Base-by-base conservation (phyloP, 2,329 filamentous ascomycete species). In the Sodiomyces alkalinus region DNA sequence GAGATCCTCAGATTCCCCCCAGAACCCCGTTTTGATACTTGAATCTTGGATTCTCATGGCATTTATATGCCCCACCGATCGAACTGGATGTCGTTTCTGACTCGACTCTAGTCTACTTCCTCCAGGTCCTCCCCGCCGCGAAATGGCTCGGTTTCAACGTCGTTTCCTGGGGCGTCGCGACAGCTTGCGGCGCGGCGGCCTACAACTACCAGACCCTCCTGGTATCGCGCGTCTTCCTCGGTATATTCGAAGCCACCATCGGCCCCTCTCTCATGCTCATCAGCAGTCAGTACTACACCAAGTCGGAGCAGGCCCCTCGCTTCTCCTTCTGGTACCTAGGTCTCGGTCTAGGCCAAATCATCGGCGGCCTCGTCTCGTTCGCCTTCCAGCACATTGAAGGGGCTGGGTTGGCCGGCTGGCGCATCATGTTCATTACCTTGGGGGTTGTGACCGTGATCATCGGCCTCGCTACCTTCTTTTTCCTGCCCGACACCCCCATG, bases 251-350 rank as follows among this genome's bases (percentile, higher is more conserved):
- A 43, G 65, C 70, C 3, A 66, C 65, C 3, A 65, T 74, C 30
- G 64, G 62, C 2, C 72, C 71, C 1, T 69, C 62, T 1, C 46
- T 74, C 31, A 68, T 74, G 52, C 55, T 76, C 29, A 64, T 75
- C 39, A 70, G 62, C 36, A 67, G 63, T 32, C 60, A 67, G 41
- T 74, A 64, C 58, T 74, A 71, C 40, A 62, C 57, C 17, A 61
- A 62, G 32, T 53, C 53, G 2, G 70, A 75, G 44, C 64, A 68
- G 41, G 63, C 67, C 4, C 63, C 66, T 6, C 59, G 70, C 7
- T 70, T 72, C 43, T 64, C 60, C 12, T 57, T 74, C 41, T 74
- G 69, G 70, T 74, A 72, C 41, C 55, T 60, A 19, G 68, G 69
- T 7, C 52, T 74, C 9, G 70, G 71, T 2, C 47, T 69, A 3